Conservation (phyloP, 805 yeast species). For the Sugiyamaella qingdaonensis region DNA sequence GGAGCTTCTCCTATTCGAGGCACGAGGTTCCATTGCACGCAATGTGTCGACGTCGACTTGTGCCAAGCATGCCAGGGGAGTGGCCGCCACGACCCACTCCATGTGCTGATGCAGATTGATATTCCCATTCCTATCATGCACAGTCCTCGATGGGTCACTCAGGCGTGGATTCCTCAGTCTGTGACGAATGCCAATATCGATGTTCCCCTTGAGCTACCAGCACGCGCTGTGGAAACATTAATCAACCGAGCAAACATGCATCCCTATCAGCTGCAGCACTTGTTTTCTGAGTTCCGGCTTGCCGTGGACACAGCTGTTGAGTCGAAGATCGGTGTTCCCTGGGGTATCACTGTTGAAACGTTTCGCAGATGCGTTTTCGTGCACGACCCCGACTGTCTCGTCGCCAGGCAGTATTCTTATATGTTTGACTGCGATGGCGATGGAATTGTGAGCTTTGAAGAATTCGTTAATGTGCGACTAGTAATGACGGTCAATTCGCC, state of each 20-base stretch:
- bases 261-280: background rate
- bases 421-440: slow-evolving; percentile 22
- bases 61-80: slow-evolving; percentile 42
- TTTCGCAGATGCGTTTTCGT: background rate
- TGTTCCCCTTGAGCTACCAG: slow-evolving; percentile 4
- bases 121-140: slow-evolving; percentile 29
- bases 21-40: slow-evolving; percentile 46
- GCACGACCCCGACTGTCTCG: background rate
- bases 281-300: background rate
- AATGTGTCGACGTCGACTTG: slow-evolving; percentile 51
- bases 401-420: slow-evolving; percentile 1
- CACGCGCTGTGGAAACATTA: background rate
- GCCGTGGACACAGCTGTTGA: background rate
- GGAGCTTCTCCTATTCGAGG: slow-evolving; percentile 41
- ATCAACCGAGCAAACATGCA: background rate
- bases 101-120: slow-evolving; percentile 25
- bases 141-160: slow-evolving; percentile 26
- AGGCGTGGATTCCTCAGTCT: slow-evolving; percentile 17
- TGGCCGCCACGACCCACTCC: slow-evolving; percentile 23
- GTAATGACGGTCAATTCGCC: background rate
- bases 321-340: background rate
- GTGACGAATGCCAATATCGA: background rate
- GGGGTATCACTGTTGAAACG: slow-evolving; percentile 9
- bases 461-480: slow-evolving; percentile 9
- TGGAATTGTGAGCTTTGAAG: slow-evolving; percentile 24